These are phyloP conservation scores for Blepharisma stoltei DNA, from an alignment of 73 alveolate genomes.

Conservation along the genomic window DNA sequence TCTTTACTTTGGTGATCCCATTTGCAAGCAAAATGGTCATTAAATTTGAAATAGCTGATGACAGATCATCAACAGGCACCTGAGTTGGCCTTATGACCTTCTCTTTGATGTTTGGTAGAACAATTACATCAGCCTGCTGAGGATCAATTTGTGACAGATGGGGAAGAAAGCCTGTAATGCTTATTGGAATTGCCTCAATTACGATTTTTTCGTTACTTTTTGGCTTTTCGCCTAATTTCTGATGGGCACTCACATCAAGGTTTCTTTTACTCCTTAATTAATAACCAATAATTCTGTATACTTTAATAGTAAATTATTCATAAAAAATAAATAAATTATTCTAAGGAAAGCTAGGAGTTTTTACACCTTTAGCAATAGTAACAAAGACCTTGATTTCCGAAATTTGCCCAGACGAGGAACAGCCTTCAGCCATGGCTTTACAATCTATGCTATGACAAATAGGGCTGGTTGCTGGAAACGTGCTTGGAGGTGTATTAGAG, in stretches of 20 bases:
- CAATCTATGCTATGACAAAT: not conserved
- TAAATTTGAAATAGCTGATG: not conserved
- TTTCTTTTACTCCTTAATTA: too few species aligned
- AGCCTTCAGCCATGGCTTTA: slow-evolving; percentile 23
- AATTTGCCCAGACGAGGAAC: slow-evolving; percentile 11
- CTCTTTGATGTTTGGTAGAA: slow-evolving; percentile 15
- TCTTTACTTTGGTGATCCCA: slow-evolving; percentile 8
- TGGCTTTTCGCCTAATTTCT: slow-evolving; percentile 8
- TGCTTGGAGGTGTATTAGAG: slow-evolving; percentile 8
- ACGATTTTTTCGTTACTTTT: slow-evolving; percentile 6
- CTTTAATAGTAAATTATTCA: too few species aligned
- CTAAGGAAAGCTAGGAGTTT: slow-evolving; percentile 11
- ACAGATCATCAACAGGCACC: slow-evolving; percentile 7
- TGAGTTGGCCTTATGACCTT: slow-evolving; percentile 16
- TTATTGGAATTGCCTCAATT: slow-evolving; percentile 1
- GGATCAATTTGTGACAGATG: slow-evolving; percentile 1
- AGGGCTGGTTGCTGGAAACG: not conserved
- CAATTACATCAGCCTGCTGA: not conserved
- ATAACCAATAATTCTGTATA: too few species aligned
- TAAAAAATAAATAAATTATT: too few species aligned
- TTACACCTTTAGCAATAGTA: slow-evolving; percentile 4
- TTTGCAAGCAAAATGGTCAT: slow-evolving; percentile 9
- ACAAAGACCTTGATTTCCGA: slow-evolving; percentile 7
- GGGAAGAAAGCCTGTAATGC: not conserved
- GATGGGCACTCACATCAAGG: not conserved